Percentiles rank a stretch among this genome's conserved stretches.
phyloP scores from a whole-genome alignment of 441 rosid species.

The Pelargonium australe region DNA sequence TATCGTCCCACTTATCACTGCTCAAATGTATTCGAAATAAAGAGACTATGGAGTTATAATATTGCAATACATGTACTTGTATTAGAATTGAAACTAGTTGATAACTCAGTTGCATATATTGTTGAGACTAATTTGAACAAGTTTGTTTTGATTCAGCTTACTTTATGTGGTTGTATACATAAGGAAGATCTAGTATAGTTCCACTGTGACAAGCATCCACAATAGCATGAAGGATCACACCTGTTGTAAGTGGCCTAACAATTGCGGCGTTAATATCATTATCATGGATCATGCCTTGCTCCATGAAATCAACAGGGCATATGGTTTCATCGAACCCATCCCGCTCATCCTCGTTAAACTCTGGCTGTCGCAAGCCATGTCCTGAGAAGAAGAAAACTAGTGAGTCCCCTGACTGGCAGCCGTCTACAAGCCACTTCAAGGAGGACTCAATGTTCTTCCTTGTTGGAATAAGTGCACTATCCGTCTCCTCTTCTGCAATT shows the following conservation, averaged over 20 bases:
- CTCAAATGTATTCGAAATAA: not conserved
- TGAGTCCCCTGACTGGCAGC: conserved; percentile 11
- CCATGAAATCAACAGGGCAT: conserved; percentile 22
- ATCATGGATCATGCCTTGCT: conserved; percentile 17
- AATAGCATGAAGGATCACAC: conserved; percentile 24
- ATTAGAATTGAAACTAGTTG: not conserved
- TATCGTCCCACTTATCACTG: conserved; percentile 1
- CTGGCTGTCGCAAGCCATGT: conserved; percentile 17
- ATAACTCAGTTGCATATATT: not conserved
- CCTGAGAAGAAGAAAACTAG: conserved; percentile 26
- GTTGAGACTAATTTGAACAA: not conserved
- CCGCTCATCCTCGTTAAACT: conserved; percentile 16
- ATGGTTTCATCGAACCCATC: conserved; percentile 25
- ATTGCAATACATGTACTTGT: not conserved
- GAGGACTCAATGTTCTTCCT: conserved; percentile 21
- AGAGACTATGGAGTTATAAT: not conserved
- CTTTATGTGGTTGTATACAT: conserved; percentile 17
- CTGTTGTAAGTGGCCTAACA: conserved; percentile 18
- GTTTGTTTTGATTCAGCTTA: not conserved
- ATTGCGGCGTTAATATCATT: conserved; percentile 21
- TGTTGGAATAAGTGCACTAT: conserved; percentile 12
- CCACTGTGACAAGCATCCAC: conserved; percentile 28
- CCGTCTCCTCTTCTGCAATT: not conserved
- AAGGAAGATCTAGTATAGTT: conserved; percentile 22
- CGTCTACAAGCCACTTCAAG: conserved; percentile 21